phyloP scores from a whole-genome alignment of 1,284 basidiomycete genomes.

The Hemileia vastatrix region DNA sequence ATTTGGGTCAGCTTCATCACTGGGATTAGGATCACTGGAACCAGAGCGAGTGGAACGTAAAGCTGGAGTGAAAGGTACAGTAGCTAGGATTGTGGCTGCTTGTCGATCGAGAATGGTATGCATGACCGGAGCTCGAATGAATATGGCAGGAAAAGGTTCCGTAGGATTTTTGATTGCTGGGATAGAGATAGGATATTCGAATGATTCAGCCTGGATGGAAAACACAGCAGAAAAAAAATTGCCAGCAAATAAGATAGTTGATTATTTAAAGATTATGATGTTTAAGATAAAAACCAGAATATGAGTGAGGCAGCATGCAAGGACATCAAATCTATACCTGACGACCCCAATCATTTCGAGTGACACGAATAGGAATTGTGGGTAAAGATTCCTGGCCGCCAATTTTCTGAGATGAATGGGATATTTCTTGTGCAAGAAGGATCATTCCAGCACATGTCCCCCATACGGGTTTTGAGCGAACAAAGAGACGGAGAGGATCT shows the following conservation, averaged over 20 bases:
- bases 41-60: slow-evolving; percentile 46
- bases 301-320: too few species aligned
- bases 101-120: slow-evolving; percentile 25
- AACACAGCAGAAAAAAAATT: slow-evolving; percentile 6
- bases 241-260: not conserved
- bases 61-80: slow-evolving; percentile 43
- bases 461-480: slow-evolving; percentile 67
- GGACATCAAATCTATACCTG: slow-evolving; percentile 2
- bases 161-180: slow-evolving; percentile 56
- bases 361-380: slow-evolving; percentile 69
- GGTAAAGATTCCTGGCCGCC: slow-evolving; percentile 78
- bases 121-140: slow-evolving; percentile 81
- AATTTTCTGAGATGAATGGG: slow-evolving; percentile 60
- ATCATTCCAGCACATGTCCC: slow-evolving; percentile 97
- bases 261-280: not conserved
- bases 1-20: slow-evolving; percentile 46
- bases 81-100: slow-evolving; percentile 40
- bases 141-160: slow-evolving; percentile 69
- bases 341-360: slow-evolving; percentile 65
- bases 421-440: slow-evolving; percentile 62
- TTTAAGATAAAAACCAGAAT: not conserved
- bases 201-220: slow-evolving; percentile 64
- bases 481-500: slow-evolving; percentile 66
- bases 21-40: slow-evolving; percentile 28
- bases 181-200: slow-evolving; percentile 66